These are phyloP conservation scores for Trifolium repens DNA, from an alignment of 306 rosid genomes.

Conservation along the genomic window DNA sequence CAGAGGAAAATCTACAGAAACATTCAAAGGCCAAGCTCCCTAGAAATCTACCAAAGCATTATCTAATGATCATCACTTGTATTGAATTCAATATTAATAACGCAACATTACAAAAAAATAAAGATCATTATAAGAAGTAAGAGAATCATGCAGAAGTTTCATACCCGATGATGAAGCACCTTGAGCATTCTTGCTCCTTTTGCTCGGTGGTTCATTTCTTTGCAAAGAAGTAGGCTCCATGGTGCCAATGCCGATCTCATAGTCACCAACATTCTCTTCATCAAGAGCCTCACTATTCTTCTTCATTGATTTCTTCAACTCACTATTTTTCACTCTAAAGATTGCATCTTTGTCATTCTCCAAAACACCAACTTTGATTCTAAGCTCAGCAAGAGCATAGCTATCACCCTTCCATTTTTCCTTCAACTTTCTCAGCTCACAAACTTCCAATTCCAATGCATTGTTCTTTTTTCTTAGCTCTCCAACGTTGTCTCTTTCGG, in stretches of 20 bases:
- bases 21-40: too few species aligned
- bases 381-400: background rate
- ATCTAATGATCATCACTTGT: too few species aligned
- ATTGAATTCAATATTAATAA: too few species aligned
- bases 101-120: too few species aligned
- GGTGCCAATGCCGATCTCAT: too few species aligned
- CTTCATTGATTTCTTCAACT: background rate
- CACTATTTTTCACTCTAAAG: background rate
- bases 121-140: too few species aligned
- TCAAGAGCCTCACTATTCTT: background rate
- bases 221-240: too few species aligned
- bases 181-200: too few species aligned
- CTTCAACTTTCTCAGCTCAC: background rate
- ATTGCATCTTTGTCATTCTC: background rate
- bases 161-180: slow-evolving; percentile 24
- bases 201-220: too few species aligned
- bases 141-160: background rate
- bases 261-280: too few species aligned
- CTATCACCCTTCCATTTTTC: background rate
- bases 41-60: too few species aligned
- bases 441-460: background rate
- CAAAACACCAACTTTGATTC: background rate
- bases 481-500: background rate
- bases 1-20: background rate
- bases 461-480: background rate